phyloP scores from a whole-genome alignment of 2,329 filamentous ascomycete species.

The Fusarium buxicola region DNA sequence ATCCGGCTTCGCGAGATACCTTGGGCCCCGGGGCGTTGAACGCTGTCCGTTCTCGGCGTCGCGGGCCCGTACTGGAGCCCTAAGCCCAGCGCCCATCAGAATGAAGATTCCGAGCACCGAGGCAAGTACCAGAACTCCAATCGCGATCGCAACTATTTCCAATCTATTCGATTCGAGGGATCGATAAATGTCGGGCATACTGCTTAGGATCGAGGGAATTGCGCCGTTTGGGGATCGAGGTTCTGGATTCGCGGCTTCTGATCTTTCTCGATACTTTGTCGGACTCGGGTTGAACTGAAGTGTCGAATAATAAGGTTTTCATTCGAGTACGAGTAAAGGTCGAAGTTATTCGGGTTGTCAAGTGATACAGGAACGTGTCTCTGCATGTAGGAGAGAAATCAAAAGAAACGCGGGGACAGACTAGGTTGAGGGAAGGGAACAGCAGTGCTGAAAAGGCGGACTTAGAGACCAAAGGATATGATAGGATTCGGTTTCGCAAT shows the following conservation, averaged over 20 bases:
- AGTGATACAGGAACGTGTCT: constrained; percentile 23
- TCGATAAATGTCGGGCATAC: constrained; percentile 41
- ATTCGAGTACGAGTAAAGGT: neutral
- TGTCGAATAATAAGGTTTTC: neutral
- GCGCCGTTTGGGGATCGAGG: neutral
- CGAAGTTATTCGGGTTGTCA: neutral
- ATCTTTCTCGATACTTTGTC: constrained; percentile 6
- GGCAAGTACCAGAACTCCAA: constrained; percentile 50
- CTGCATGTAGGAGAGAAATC: constrained; percentile 8
- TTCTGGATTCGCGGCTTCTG: constrained; percentile 10
- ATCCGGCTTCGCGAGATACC: constrained; percentile 24
- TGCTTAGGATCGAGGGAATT: constrained; percentile 4
- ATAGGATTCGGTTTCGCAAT: neutral
- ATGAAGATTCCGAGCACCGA: constrained; percentile 49
- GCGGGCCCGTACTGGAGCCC: constrained; percentile 16
- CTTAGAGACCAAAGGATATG: neutral
- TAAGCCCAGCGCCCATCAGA: constrained; percentile 44
- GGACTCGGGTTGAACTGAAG: neutral
- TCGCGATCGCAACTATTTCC: constrained; percentile 51
- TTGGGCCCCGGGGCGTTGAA: constrained; percentile 33
- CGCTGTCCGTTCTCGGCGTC: constrained; percentile 36
- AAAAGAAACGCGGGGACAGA: neutral
- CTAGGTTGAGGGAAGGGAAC: neutral
- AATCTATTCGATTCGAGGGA: constrained; percentile 46
- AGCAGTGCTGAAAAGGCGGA: neutral